Evolutionary conservation across 495 filamentous ascomycete species (phyloP).

Genomic region (Letharia lupina): DNA sequence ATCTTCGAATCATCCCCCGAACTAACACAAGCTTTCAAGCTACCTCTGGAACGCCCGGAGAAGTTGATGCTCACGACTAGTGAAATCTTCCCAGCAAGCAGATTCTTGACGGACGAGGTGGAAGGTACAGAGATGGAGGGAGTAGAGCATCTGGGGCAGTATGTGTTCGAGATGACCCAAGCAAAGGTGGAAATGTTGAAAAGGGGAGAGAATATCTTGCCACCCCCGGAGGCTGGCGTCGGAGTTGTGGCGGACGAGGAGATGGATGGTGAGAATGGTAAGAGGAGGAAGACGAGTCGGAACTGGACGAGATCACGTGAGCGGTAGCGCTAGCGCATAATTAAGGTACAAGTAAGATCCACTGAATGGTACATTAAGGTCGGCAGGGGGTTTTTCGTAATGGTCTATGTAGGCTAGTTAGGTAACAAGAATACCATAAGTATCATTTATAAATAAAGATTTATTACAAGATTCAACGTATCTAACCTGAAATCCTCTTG

Average conservation of each 20-base stretch:
- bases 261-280: slow-evolving; percentile 30
- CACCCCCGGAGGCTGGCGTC: slow-evolving; percentile 36
- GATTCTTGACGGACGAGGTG: slow-evolving; percentile 49
- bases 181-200: slow-evolving; percentile 64
- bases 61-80: slow-evolving; percentile 73
- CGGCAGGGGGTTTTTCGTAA: too few species aligned
- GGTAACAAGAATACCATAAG: too few species aligned
- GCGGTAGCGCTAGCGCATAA: neutral
- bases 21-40: slow-evolving; percentile 73
- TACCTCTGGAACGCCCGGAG: slow-evolving; percentile 59
- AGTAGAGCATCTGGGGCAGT: slow-evolving; percentile 91
- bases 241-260: slow-evolving; percentile 33
- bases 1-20: slow-evolving; percentile 88
- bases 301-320: slow-evolving; percentile 10
- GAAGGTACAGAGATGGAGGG: slow-evolving; percentile 66
- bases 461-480: too few species aligned
- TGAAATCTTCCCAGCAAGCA: slow-evolving; percentile 71
- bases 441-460: too few species aligned
- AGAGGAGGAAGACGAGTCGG: slow-evolving; percentile 9
- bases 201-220: slow-evolving; percentile 33
- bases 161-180: slow-evolving; percentile 93
- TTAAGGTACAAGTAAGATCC: neutral
- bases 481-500: too few species aligned
- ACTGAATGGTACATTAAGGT: too few species aligned
- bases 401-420: too few species aligned